phyloP scores from a whole-genome alignment of 1,284 basidiomycete genomes.

The Microbotryum intermedium region DNA sequence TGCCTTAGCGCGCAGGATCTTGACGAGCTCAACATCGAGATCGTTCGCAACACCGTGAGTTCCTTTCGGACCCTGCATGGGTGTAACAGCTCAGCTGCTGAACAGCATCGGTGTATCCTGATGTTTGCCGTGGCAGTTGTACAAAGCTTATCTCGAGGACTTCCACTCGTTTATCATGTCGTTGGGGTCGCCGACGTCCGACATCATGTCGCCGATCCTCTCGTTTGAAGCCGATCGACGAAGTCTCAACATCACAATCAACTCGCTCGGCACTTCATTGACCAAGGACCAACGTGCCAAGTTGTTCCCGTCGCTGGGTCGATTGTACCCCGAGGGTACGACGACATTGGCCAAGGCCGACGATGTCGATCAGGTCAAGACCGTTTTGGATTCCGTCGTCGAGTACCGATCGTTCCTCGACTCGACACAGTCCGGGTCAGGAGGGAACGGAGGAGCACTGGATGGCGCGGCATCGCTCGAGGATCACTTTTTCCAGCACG shows the following conservation, averaged over 20 bases:
- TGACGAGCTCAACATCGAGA: conserved; percentile 99
- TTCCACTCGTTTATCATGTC: conserved; percentile 77
- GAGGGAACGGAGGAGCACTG: conserved; percentile 14
- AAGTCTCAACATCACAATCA: conserved; percentile 97
- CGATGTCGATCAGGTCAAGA: conserved; percentile 86
- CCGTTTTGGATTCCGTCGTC: conserved; percentile 73
- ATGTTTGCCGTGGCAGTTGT: conserved; percentile 56
- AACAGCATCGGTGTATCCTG: too few relatives aligned
- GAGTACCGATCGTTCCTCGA: conserved; percentile 86
- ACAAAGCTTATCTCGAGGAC: conserved; percentile 98
- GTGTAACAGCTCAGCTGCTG: not conserved
- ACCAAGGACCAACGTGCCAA: conserved; percentile 92
- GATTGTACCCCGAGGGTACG: conserved; percentile 92
- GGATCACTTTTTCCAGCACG: conserved; percentile 87
- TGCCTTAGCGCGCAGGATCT: conserved; percentile 92
- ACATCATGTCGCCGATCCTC: conserved; percentile 82
- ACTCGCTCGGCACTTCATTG: conserved; percentile 93
- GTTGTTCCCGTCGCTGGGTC: conserved; percentile 87
- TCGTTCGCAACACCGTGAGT: conserved; percentile 79
- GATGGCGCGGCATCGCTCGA: conserved; percentile 53
- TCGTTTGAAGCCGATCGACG: conserved; percentile 95
- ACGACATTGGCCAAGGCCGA: conserved; percentile 88
- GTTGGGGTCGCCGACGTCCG: conserved; percentile 73
- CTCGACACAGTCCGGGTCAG: conserved; percentile 37
- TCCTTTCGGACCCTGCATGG: not conserved